Conservation (phyloP, 2,329 filamentous ascomycete species). For the Arthrobotrys sinensis region DNA sequence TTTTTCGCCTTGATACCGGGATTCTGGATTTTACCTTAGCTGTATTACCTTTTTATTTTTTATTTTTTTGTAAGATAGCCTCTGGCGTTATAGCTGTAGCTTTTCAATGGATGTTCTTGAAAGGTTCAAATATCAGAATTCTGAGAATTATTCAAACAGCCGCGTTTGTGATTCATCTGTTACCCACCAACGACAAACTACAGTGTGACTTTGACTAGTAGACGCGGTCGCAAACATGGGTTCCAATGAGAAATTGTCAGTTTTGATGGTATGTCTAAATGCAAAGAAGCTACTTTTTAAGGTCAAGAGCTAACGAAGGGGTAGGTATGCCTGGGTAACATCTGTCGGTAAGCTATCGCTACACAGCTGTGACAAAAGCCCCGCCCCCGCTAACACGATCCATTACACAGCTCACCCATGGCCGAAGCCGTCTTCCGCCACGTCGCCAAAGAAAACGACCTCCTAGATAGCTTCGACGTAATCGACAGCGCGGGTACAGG, state of each 20-base stretch:
- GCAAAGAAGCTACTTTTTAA: not conserved
- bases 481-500: constrained; percentile 92
- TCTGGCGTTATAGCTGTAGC: constrained; percentile 11
- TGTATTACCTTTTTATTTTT: not conserved
- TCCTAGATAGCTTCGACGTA: constrained; percentile 74
- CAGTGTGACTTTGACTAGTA: not conserved
- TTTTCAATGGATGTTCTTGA: constrained; percentile 16
- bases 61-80: not conserved
- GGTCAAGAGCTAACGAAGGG: not conserved
- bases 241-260: constrained; percentile 37
- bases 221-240: constrained; percentile 25
- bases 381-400: constrained; percentile 13
- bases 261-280: constrained; percentile 44
- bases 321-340: constrained; percentile 91
- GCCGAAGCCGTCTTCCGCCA: constrained; percentile 92
- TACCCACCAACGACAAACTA: constrained; percentile 5
- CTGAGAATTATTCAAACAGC: not conserved
- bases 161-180: not conserved
- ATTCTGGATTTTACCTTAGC: not conserved
- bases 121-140: too few relatives aligned
- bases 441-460: constrained; percentile 75
- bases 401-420: constrained; percentile 79
- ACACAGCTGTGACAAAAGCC: not conserved
- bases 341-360: constrained; percentile 74
- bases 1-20: not conserved